Percentiles rank a stretch among this genome's conserved stretches.
Conservation (phyloP, 441 rosid species). For the Rhodomyrtus psidioides region DNA sequence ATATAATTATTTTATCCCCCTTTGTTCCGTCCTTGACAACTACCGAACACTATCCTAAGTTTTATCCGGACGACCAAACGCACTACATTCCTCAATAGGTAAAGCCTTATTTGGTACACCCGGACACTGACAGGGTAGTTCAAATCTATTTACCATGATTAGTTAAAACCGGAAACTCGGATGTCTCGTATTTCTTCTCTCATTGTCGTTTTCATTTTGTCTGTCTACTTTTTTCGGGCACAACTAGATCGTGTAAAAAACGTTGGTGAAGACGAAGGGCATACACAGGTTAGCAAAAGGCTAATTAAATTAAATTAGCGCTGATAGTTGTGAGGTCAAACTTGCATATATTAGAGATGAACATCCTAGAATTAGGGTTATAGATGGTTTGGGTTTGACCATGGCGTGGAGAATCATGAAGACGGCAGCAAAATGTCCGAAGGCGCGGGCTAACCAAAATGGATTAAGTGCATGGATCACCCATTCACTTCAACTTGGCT, state of each 20-base stretch:
- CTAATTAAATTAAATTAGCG: not conserved
- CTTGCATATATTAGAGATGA: not conserved
- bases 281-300: not conserved
- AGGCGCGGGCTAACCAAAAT: not conserved
- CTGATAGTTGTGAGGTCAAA: not conserved
- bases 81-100: accelerated
- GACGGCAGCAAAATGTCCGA: not conserved
- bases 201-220: not conserved
- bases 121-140: accelerated
- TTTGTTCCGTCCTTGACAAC: no score
- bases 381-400: not conserved
- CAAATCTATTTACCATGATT: not conserved
- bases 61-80: no score
- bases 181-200: not conserved
- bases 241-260: not conserved
- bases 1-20: no score
- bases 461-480: not conserved
- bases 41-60: no score
- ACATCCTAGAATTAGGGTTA: not conserved
- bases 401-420: not conserved
- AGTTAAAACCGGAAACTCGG: not conserved
- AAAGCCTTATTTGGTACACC: not conserved
- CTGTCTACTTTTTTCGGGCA: not conserved
- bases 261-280: not conserved
- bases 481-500: not conserved